These are phyloP conservation scores for Thraustochytrium sp. DNA, from an alignment of 352 stramenopile genomes.

Conservation along the genomic window DNA sequence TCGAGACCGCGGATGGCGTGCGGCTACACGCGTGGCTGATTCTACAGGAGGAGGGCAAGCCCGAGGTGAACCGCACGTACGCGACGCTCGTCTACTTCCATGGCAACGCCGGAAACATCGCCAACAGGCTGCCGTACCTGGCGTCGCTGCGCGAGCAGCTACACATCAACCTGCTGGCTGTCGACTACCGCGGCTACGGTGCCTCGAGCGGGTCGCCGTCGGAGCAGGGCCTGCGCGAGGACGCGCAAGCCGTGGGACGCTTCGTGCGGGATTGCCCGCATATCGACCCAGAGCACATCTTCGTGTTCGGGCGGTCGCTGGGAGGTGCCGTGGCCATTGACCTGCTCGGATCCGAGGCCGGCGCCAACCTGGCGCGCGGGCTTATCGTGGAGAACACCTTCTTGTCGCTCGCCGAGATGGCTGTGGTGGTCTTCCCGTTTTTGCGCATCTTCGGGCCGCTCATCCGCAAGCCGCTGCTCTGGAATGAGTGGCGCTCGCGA, in stretches of 20 bases:
- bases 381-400: conserved; percentile 60
- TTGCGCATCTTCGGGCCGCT: conserved; percentile 32
- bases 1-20: conserved; percentile 42
- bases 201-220: conserved; percentile 46
- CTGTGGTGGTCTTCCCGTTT: conserved; percentile 53
- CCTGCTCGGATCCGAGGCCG: background rate
- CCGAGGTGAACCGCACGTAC: background rate
- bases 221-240: conserved; percentile 3
- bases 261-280: conserved; percentile 15
- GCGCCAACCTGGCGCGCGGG: background rate
- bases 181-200: conserved; percentile 58
- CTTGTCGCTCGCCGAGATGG: conserved; percentile 55
- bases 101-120: conserved; percentile 59
- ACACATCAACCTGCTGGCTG: conserved; percentile 54
- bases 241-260: conserved; percentile 45
- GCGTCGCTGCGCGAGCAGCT: conserved; percentile 47
- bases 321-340: conserved; percentile 53
- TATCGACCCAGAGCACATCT: conserved; percentile 26
- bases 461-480: background rate
- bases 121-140: conserved; percentile 49
- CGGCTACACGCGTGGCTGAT: conserved; percentile 49
- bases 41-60: conserved; percentile 26
- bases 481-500: conserved; percentile 47
- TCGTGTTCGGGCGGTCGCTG: conserved; percentile 54
- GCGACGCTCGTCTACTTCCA: conserved; percentile 59